Evolutionary conservation across 225 moss, liverwort and hornwort genomes (phyloP).

Genomic region (Sphagnum tenellum): DNA sequence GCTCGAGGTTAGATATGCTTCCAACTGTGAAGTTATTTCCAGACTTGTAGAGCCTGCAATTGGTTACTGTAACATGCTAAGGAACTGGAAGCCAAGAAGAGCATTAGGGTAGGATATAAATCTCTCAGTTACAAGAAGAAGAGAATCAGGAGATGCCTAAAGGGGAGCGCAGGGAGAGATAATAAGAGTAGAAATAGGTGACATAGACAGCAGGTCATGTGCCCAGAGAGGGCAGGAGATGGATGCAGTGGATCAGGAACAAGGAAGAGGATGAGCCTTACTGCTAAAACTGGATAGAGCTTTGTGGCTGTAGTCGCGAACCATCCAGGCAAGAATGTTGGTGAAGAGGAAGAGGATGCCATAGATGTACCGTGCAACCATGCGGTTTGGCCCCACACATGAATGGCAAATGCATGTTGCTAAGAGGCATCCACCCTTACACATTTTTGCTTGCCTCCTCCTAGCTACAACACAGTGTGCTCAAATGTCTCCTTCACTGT

Average conservation of each 20-base stretch:
- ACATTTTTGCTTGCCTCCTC: slow-evolving; percentile 11
- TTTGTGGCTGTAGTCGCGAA: slow-evolving; percentile 61
- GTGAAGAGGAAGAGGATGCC: slow-evolving; percentile 58
- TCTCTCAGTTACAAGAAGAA: background rate
- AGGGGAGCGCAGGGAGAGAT: no score
- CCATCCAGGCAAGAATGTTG: slow-evolving; percentile 61
- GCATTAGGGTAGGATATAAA: background rate
- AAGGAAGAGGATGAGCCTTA: slow-evolving; percentile 14
- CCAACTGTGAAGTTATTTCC: no score
- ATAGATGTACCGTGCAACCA: slow-evolving; percentile 62
- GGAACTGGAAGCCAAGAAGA: background rate
- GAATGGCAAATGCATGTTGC: slow-evolving; percentile 55
- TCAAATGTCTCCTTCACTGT: no score
- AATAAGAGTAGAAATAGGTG: no score
- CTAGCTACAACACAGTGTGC: no score
- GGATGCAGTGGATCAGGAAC: no score
- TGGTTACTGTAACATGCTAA: background rate
- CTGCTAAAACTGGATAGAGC: slow-evolving; percentile 33
- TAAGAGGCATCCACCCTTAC: slow-evolving; percentile 25
- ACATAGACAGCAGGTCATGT: no score
- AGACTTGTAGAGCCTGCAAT: no score
- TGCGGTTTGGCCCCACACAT: slow-evolving; percentile 42
- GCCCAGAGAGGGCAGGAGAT: no score
- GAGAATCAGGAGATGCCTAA: background rate
- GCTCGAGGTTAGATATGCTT: no score